Conservation (phyloP, 768 basidiomycete genomes). For the Suillus plorans region DNA sequence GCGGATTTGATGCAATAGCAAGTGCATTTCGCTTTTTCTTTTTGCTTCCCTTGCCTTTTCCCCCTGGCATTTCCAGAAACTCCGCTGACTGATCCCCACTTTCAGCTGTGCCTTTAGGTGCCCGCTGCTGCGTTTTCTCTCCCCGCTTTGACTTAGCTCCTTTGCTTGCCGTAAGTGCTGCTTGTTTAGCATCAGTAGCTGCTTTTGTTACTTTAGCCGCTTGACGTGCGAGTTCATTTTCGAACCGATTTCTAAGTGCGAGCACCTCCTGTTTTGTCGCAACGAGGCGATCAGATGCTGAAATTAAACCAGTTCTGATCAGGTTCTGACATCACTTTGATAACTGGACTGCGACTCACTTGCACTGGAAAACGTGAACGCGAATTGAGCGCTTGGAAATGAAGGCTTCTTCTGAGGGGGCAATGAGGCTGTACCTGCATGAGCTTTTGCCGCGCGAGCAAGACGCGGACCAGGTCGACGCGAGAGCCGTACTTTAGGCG, state of each 20-base stretch:
- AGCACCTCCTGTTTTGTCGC: conserved; percentile 70
- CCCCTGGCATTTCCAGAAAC: conserved; percentile 37
- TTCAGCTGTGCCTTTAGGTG: conserved; percentile 26
- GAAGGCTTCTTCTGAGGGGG: conserved; percentile 30
- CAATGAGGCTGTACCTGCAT: conserved; percentile 8
- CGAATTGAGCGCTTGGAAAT: conserved; percentile 56
- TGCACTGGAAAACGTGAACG: conserved; percentile 59
- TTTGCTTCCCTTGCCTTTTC: conserved; percentile 45
- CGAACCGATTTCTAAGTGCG: conserved; percentile 64
- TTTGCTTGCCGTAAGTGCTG: conserved; percentile 38
- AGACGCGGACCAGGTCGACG: conserved; percentile 52
- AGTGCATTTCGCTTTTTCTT: conserved; percentile 94
- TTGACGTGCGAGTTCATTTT: conserved; percentile 71
- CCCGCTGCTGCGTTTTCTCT: conserved; percentile 39
- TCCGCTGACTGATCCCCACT: conserved; percentile 38
- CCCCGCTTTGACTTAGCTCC: conserved; percentile 37
- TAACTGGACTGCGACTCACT: conserved; percentile 57
- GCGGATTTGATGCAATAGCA: conserved; percentile 93
- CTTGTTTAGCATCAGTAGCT: conserved; percentile 52
- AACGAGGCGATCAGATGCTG: conserved; percentile 72
- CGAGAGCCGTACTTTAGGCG: conserved; percentile 51
- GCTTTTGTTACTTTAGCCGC: conserved; percentile 54
- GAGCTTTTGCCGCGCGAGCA: conserved; percentile 41
- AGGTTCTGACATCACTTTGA: conserved; percentile 23
- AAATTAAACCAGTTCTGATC: conserved; percentile 26